Conservation (phyloP, 2,329 filamentous ascomycete species). For the Mollisia scopiformis region DNA sequence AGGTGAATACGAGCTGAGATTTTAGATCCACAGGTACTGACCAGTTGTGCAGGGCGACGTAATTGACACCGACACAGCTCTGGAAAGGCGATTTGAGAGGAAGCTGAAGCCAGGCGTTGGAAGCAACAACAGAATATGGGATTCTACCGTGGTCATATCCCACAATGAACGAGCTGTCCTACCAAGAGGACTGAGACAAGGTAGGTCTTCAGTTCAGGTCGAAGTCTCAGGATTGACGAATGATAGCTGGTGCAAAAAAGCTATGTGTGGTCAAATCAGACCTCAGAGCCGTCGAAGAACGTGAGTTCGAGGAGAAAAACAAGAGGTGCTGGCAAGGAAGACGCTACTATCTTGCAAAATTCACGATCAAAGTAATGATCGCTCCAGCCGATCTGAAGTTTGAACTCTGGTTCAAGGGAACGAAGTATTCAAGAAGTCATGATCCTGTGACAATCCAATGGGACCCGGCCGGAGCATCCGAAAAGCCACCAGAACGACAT, state of each 20-base stretch:
- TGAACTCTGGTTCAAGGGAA: constrained; percentile 46
- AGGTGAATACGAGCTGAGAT: constrained; percentile 30
- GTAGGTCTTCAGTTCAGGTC: constrained; percentile 29
- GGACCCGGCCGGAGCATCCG: neutral
- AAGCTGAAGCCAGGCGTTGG: constrained; percentile 39
- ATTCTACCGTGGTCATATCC: constrained; percentile 33
- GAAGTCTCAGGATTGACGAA: neutral
- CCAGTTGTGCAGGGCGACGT: constrained; percentile 41
- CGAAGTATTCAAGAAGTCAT: constrained; percentile 32
- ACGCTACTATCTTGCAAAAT: constrained; percentile 43
- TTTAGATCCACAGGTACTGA: neutral
- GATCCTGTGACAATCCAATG: constrained; percentile 1
- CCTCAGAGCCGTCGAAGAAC: constrained; percentile 42
- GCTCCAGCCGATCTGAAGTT: constrained; percentile 56
- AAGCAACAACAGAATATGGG: constrained; percentile 42
- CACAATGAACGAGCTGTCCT: neutral
- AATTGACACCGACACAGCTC: constrained; percentile 39
- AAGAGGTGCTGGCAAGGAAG: constrained; percentile 42
- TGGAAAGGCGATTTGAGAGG: constrained; percentile 34
- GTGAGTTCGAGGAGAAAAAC: constrained; percentile 42
- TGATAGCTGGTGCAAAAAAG: constrained; percentile 40
- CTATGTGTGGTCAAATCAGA: constrained; percentile 47
- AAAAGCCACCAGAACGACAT: neutral
- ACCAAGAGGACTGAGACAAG: constrained; percentile 42
- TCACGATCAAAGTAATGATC: constrained; percentile 57